Percentiles rank a stretch among this genome's conserved stretches.
These are phyloP conservation scores for Filobasidium floriforme DNA, from an alignment of 768 basidiomycete species.

Conservation along the genomic window DNA sequence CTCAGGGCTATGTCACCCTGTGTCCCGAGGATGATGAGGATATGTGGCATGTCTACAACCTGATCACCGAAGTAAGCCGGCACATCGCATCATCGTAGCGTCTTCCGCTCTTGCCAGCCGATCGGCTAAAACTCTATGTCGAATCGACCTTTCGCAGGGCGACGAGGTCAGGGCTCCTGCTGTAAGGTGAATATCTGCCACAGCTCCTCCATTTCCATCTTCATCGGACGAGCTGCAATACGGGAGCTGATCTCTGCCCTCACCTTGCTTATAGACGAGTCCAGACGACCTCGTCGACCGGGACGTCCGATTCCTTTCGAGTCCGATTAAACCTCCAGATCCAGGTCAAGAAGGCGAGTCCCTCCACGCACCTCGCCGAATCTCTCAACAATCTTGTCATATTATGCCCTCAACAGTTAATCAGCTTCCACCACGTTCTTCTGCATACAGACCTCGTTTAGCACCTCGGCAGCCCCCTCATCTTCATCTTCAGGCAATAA, in stretches of 20 bases:
- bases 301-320: conserved; percentile 85
- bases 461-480: conserved; percentile 16
- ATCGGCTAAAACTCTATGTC: not conserved
- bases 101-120: not conserved
- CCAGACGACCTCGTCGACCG: conserved; percentile 80
- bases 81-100: not conserved
- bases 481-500: too few species aligned
- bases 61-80: conserved; percentile 65
- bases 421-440: not conserved
- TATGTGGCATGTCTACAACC: conserved; percentile 99
- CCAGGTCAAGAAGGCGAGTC: conserved; percentile 60
- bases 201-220: too few species aligned
- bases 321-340: conserved; percentile 78
- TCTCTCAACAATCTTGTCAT: not conserved
- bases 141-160: conserved; percentile 46
- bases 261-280: conserved; percentile 56
- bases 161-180: conserved; percentile 80
- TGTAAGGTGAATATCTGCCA: conserved; percentile 61
- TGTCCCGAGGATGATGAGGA: conserved; percentile 97
- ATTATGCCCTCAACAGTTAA: not conserved
- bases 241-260: not conserved
- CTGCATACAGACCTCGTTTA: conserved; percentile 12
- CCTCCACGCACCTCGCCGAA: too few species aligned
- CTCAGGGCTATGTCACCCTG: conserved; percentile 89
- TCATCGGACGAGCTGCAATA: too few species aligned